Conservation (phyloP, 805 yeast species). For the Nakazawaea pomicola region DNA sequence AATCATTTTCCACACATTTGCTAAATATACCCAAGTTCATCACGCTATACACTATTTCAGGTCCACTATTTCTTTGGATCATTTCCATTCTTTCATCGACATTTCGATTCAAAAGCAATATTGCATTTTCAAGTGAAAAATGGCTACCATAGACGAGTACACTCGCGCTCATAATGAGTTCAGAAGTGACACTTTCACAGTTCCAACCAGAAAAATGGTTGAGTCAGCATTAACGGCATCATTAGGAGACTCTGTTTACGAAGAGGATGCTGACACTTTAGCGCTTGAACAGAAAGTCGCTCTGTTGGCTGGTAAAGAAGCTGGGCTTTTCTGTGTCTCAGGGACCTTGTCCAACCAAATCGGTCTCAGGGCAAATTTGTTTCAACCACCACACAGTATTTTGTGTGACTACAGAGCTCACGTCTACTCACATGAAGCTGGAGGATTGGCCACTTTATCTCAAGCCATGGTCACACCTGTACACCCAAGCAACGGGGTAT, state of each 20-base stretch:
- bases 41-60: too few relatives aligned
- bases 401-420: slow-evolving; percentile 86
- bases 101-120: not conserved
- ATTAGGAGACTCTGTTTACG: slow-evolving; percentile 85
- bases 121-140: not conserved
- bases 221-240: slow-evolving; percentile 52
- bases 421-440: slow-evolving; percentile 81
- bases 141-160: slow-evolving; percentile 9
- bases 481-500: slow-evolving; percentile 66
- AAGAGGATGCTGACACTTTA: slow-evolving; percentile 71
- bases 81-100: not conserved
- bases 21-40: too few relatives aligned
- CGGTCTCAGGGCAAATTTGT: slow-evolving; percentile 68
- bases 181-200: slow-evolving; percentile 85
- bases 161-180: slow-evolving; percentile 39
- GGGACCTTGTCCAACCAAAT: slow-evolving; percentile 92
- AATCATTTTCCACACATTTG: not conserved
- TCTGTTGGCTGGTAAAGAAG: slow-evolving; percentile 68
- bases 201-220: slow-evolving; percentile 74
- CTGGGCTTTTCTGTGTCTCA: slow-evolving; percentile 78
- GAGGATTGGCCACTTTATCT: slow-evolving; percentile 83
- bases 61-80: not conserved
- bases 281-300: slow-evolving; percentile 62
- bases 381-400: slow-evolving; percentile 82
- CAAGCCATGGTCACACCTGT: slow-evolving; percentile 91